phyloP scores from a whole-genome alignment of 2,329 filamentous ascomycete genomes.

The Ophiosphaerella narmari region DNA sequence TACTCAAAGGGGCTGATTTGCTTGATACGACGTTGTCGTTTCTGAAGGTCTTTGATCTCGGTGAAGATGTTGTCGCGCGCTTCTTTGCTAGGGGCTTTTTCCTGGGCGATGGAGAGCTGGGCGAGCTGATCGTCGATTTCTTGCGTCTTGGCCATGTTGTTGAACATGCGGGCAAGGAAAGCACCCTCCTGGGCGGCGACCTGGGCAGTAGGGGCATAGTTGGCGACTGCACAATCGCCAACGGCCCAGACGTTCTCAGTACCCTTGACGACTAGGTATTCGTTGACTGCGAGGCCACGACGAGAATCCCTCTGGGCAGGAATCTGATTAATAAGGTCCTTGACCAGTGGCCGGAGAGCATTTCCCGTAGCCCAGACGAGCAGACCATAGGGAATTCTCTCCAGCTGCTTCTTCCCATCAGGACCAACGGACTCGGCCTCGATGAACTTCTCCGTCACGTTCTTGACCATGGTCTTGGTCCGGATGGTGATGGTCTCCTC shows the following conservation, averaged over 20 bases:
- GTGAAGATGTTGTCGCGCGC: constrained; percentile 63
- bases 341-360: constrained; percentile 84
- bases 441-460: constrained; percentile 88
- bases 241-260: constrained; percentile 97
- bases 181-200: constrained; percentile 93
- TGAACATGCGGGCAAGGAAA: constrained; percentile 95
- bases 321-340: constrained; percentile 89
- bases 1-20: constrained; percentile 98
- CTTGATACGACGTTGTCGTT: constrained; percentile 84
- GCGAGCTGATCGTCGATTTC: constrained; percentile 76
- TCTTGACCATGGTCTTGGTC: constrained; percentile 99
- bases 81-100: constrained; percentile 70
- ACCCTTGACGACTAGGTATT: constrained; percentile 97
- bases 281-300: constrained; percentile 93
- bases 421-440: constrained; percentile 83
- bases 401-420: constrained; percentile 80
- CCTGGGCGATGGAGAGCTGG: constrained; percentile 64
- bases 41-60: constrained; percentile 86
- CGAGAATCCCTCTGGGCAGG: constrained; percentile 94
- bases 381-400: constrained; percentile 89
- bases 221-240: constrained; percentile 95
- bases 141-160: constrained; percentile 97
- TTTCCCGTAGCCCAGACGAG: constrained; percentile 99
- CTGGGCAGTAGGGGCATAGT: constrained; percentile 96
- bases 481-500: constrained; percentile 97